These are phyloP conservation scores for Lecanoromycetidae sp. DNA, from an alignment of 2,329 filamentous ascomycete species.

Conservation along the genomic window DNA sequence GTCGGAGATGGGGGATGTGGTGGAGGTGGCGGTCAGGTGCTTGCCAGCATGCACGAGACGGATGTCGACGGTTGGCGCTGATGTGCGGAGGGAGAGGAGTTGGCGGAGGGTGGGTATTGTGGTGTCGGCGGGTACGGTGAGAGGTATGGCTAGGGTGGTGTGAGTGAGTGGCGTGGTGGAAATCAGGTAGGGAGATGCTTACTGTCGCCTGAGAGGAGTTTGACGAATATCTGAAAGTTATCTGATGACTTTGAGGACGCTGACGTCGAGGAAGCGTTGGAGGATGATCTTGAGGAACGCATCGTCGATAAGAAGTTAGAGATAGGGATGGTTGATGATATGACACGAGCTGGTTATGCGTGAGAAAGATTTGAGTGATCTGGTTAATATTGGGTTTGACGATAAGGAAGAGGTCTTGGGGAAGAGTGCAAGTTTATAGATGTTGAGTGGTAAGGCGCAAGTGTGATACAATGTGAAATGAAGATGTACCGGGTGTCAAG, in stretches of 20 bases:
- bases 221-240: conserved; percentile 51
- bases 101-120: conserved; percentile 44
- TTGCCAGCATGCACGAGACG: conserved; percentile 48
- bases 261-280: conserved; percentile 25
- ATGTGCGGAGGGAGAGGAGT: conserved; percentile 46
- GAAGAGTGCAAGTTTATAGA: too few relatives aligned
- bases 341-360: background rate
- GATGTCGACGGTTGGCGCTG: conserved; percentile 38
- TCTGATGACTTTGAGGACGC: conserved; percentile 32
- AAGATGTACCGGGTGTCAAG: background rate
- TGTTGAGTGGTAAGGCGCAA: too few relatives aligned
- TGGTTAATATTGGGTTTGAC: too few relatives aligned
- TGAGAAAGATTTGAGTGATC: background rate
- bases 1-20: conserved; percentile 19
- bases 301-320: conserved; percentile 14
- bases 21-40: conserved; percentile 35
- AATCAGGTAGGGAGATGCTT: conserved; percentile 23
- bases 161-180: conserved; percentile 19
- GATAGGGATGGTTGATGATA: background rate
- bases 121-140: conserved; percentile 42
- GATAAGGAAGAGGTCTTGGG: too few relatives aligned
- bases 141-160: conserved; percentile 38
- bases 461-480: background rate
- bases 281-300: conserved; percentile 31
- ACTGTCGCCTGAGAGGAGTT: conserved; percentile 47